Conservation (phyloP, 2,329 filamentous ascomycete genomes). For the Davidsoniella virescens region DNA sequence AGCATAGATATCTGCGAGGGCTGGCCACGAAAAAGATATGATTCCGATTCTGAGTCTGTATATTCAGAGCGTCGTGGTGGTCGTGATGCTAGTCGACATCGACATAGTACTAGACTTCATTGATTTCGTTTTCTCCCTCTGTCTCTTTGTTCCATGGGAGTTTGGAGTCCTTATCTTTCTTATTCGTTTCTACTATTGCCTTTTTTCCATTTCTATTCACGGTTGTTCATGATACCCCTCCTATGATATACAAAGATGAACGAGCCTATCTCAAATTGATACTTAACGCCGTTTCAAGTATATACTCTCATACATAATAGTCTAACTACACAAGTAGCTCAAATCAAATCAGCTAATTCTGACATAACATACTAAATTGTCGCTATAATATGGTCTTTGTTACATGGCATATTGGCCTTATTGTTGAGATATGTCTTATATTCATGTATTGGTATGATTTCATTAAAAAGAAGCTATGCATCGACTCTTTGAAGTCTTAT, state of each 20-base stretch:
- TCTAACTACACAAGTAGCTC: background rate
- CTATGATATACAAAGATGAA: no score
- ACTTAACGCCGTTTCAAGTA: no score
- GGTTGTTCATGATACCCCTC: no score
- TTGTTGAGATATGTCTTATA: background rate
- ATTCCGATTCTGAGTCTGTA: slow-evolving; percentile 9
- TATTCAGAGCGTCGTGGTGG: slow-evolving; percentile 3
- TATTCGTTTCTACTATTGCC: no score
- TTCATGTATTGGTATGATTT: background rate
- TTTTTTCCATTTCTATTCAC: no score
- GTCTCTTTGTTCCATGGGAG: no score
- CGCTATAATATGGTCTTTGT: no score
- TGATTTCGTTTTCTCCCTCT: background rate
- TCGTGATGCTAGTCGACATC: slow-evolving; percentile 4
- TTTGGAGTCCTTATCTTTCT: no score
- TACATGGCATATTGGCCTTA: background rate
- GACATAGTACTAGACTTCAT: no score
- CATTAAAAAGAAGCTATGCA: background rate
- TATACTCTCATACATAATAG: no score
- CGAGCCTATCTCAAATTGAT: no score
- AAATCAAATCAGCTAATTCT: background rate
- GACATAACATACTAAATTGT: background rate
- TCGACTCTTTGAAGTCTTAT: no score
- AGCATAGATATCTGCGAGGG: slow-evolving; percentile 78
- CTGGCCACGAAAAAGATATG: slow-evolving; percentile 61